Conservation (phyloP, 768 basidiomycete genomes). For the Clitopilus hobsonii region DNA sequence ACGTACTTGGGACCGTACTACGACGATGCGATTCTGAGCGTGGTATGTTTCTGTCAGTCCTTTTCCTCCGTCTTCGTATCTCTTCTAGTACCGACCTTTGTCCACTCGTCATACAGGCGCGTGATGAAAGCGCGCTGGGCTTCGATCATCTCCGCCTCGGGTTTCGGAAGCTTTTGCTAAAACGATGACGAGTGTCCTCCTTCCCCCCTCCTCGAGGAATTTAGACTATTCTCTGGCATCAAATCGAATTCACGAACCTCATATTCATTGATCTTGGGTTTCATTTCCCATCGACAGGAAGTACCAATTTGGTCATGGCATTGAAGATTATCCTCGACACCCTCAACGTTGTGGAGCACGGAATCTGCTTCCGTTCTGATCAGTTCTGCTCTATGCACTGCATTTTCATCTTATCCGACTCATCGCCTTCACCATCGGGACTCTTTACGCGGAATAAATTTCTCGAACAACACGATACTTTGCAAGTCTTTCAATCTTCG, state of each 20-base stretch:
- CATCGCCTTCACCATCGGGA: too few species aligned
- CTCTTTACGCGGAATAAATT: too few species aligned
- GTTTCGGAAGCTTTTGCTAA: too few species aligned
- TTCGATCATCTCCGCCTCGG: too few species aligned
- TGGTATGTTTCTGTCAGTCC: neutral
- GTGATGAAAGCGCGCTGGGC: too few species aligned
- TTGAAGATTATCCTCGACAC: neutral
- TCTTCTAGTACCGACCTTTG: neutral
- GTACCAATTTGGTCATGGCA: neutral
- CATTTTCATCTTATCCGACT: too few species aligned
- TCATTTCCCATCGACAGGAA: neutral
- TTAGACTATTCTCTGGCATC: neutral
- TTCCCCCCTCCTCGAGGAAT: too few species aligned
- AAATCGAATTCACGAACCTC: neutral
- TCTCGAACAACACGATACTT: too few species aligned
- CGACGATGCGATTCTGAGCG: neutral
- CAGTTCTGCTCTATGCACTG: neutral
- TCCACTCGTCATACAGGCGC: neutral
- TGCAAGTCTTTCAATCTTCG: too few species aligned
- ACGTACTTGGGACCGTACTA: neutral
- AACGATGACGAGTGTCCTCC: too few species aligned
- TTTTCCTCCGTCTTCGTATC: neutral
- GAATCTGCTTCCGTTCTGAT: neutral
- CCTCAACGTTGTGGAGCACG: too few species aligned
- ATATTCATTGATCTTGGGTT: neutral